Evolutionary conservation across 352 stramenopile genomes (phyloP), one percentile per base, ranked within the genome.

Genomic region (Thraustotheca clavata): DNA sequence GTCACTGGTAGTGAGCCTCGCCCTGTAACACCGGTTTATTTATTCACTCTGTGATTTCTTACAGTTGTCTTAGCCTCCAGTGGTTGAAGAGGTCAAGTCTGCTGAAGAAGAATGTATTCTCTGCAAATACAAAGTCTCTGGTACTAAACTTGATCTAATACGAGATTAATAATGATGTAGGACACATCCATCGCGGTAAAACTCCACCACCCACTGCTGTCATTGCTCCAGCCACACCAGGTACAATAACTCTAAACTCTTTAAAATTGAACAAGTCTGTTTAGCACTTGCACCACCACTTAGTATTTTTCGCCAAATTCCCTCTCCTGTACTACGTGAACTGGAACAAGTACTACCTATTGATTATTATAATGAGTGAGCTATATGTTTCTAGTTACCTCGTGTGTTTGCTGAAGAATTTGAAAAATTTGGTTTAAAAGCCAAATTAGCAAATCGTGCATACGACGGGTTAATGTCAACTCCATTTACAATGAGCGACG

Each of bases 51-150:
- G n/a, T n/a, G n/a, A n/a, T n/a, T n/a, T 26, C n/a, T 11, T 67
- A 14, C 36, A 67, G 24, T 52, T 59, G 29, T 62, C 75, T 1
- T 16, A 50, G 34, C 7, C 38, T 18, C 4, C 50, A 31, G 14
- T 59, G 5, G 36, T 16, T 3, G 52, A 52, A 24, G 50, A 60
- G 38, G 29, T 49, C 24, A 72, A 83, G 24, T n/a, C n/a, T n/a
- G n/a, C n/a, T n/a, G n/a, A n/a, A n/a, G n/a, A n/a, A n/a, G n/a
- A n/a, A n/a, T 92, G 83, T 48, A 76, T 92, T 3, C 41, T 92
- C 39, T 92, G 83, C 73, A 88, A 90, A 59, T 92, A 76, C 70
- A 87, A 88, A 26, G 83, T 92, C 8, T 62, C 80, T 54, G 83
- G 82, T 83, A 70, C 48, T n/a, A n/a, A n/a, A n/a, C n/a, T 60